phyloP scores from a whole-genome alignment of 2,329 filamentous ascomycete species.

The Blastomyces gilchristii region DNA sequence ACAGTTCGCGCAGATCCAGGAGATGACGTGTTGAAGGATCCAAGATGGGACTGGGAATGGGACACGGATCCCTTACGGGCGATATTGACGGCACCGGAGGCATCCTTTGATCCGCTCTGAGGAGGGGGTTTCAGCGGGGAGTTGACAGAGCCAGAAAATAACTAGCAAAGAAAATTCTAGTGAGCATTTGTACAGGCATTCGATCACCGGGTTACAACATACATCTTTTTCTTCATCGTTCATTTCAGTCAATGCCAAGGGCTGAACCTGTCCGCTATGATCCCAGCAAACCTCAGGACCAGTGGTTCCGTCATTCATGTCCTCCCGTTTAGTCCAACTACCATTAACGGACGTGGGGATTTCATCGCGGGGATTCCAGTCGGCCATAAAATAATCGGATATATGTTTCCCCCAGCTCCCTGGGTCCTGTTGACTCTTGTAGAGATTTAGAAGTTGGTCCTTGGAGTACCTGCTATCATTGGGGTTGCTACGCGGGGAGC shows the following conservation, averaged over 20 bases:
- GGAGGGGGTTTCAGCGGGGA: constrained; percentile 80
- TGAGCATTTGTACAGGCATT: constrained; percentile 10
- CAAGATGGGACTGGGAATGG: constrained; percentile 49
- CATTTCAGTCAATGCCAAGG: constrained; percentile 64
- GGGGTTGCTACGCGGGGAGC: constrained; percentile 42
- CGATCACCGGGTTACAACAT: constrained; percentile 19
- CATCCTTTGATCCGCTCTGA: constrained; percentile 54
- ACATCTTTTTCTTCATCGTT: constrained; percentile 57
- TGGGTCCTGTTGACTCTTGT: constrained; percentile 47
- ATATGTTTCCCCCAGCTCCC: constrained; percentile 50
- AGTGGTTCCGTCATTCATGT: constrained; percentile 61
- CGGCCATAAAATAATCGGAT: constrained; percentile 58
- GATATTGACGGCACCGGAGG: constrained; percentile 35
- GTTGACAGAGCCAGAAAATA: constrained; percentile 80
- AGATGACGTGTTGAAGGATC: constrained; percentile 59
- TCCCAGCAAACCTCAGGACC: constrained; percentile 95
- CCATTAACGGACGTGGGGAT: constrained; percentile 49
- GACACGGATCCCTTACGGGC: constrained; percentile 75
- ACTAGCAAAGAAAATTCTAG: constrained; percentile 38
- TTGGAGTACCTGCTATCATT: constrained; percentile 59
- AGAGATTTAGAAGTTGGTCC: constrained; percentile 69
- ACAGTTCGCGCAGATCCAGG: constrained; percentile 64
- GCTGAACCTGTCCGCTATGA: constrained; percentile 55
- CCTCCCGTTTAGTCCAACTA: constrained; percentile 67
- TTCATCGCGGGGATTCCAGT: constrained; percentile 66